Conservation (phyloP, 495 filamentous ascomycete species). For the Cenococcum geophilum region DNA sequence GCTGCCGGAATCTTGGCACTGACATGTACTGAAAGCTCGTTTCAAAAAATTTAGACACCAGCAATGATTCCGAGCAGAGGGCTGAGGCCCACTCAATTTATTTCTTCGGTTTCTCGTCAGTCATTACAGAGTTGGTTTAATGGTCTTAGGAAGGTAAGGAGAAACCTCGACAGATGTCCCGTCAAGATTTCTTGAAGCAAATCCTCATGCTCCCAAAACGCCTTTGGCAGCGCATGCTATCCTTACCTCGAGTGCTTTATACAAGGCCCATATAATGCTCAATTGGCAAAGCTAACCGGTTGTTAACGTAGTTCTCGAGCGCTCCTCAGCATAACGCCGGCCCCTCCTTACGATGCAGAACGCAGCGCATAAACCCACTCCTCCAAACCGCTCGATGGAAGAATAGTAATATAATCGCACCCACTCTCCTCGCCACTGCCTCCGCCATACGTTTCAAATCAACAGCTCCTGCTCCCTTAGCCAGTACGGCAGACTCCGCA, state of each 20-base stretch:
- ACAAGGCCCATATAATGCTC: background rate
- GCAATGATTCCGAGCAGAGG: conserved; percentile 28
- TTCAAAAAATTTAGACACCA: conserved; percentile 18
- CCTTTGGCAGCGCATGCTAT: background rate
- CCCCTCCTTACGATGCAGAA: background rate
- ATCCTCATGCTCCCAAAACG: background rate
- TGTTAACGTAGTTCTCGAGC: background rate
- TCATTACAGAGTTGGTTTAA: conserved; percentile 3
- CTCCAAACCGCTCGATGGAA: background rate
- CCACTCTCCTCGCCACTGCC: conserved; percentile 1
- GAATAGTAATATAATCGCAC: background rate
- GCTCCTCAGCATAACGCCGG: background rate
- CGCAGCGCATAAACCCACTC: background rate
- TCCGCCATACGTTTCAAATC: conserved; percentile 2
- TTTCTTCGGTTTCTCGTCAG: background rate
- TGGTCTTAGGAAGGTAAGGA: conserved; percentile 23
- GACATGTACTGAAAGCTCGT: background rate
- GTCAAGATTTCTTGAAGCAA: too few relatives aligned
- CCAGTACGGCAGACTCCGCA: background rate
- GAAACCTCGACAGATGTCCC: background rate
- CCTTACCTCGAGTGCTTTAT: background rate
- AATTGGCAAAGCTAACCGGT: too few relatives aligned
- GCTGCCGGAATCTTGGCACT: background rate
- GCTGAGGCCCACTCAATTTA: conserved; percentile 20
- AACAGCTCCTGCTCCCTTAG: background rate